Base-by-base conservation (phyloP, 345 rosid genomes). In the Lenwebbia sp. region DNA sequence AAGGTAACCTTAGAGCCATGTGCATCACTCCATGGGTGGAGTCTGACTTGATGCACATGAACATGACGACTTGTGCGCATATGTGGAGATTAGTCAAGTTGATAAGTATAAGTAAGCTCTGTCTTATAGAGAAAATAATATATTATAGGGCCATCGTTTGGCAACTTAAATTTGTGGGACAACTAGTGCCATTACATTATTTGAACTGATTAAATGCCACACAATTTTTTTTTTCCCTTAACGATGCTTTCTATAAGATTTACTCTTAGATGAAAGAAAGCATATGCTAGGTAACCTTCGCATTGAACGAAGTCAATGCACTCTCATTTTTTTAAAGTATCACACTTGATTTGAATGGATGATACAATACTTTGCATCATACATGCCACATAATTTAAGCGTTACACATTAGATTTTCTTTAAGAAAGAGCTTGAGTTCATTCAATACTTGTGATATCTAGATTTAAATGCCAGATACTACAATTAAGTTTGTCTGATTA, bases 361-460 rank as follows among this genome's bases (percentile, higher is more conserved):
- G 14, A 28, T 13, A 13, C 0, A 60, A 60, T 1, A 3, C 1
- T 60, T 4, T 62, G 0, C 11, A 0, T 62, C 10, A 7, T 28
- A 21, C 40, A 62, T 28, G 75, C 5, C 5, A 0, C 2, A 3
- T 62, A 62, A 28, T 62, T 62, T 28, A 62, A 6, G 5, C 1
- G 0, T 28, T 14, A 62, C 21, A 6, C 2, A 62, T 14, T 4
- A 28, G 10, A 62, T 28, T 28, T 62, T 62, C 5, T 62, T 62
- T 60, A 1, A 28, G 22, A 60, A 15, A 6, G 40, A 60, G 40
- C n/a, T 60, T 62, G 21, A 28, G 19, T 14, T 14, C 1, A 0
- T 62, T 62, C 22, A 28, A 62, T 62, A 6, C 40, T 28, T 2
- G 0, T 1, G 1, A 62, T 28, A 13, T 62, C 21, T 28, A 62